Base-by-base conservation (phyloP, 2,329 filamentous ascomycete genomes). In the Epichloe baconii region DNA sequence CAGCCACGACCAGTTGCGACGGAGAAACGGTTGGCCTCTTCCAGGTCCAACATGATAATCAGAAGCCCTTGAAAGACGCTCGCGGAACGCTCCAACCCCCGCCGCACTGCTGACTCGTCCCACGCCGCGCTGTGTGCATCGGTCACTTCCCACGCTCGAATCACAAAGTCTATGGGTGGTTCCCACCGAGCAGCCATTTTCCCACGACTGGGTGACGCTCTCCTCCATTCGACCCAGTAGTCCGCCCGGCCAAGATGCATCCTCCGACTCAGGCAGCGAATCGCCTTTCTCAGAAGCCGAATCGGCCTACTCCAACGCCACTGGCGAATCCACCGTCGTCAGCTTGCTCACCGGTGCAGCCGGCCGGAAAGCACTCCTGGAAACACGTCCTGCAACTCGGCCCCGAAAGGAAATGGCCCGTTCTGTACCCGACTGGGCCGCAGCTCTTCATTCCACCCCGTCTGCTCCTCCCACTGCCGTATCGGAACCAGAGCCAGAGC, bases 211-310 rank as follows among this genome's bases (percentile, higher is more conserved):
- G 52, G 15, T 53, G 14, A 51, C 51, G 26, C 43, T 53, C n/a
- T 53, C 52, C 17, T 52, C 53, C 34, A 36, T 53, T 12, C 43
- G 53, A 7, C 53, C 53, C 17, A 48, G 44, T 31, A 53, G 51
- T 3, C 49, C 53, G 5, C 49, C 43, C 10, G 36, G 8, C 21
- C 48, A 31, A 14, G 48, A 26, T 10, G 26, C 21, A n/a, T 53
- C 53, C 2, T 54, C 49, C 4, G 51, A 54, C 10, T 55, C 55
- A 4, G 52, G 48, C 14, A 52, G 54, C 42, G 52, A 51, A 37
- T 54, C 58, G 5, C 45, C 52, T n/a, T 40, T 53, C 8, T 53
- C 55, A 12, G 57, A 56, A n/a, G 43, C 51, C 17, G 55, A 47
- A 12, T 54, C 50, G 6, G n/a, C 37, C n/a, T 48, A 35, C 23